Conservation (phyloP, 371 early-diverging fungal species). For the Spiromyces aspiralis region DNA sequence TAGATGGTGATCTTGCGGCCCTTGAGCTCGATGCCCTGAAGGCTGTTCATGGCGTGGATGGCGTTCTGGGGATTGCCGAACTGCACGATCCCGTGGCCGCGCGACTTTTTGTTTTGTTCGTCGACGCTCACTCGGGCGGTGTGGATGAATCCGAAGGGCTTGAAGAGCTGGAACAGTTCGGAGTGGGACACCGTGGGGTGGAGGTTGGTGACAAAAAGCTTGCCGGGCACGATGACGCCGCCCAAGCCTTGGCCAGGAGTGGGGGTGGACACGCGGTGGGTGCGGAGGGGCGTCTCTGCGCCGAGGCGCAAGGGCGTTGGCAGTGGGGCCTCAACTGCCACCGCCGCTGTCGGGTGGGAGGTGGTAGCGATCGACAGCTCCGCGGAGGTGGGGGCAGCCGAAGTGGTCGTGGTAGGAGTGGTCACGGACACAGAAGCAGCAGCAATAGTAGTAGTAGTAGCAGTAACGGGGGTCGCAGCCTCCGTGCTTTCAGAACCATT, state of each 20-base stretch:
- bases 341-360: background rate
- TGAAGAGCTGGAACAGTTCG: conserved; percentile 28
- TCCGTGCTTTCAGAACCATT: no score
- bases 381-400: conserved; percentile 4
- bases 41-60: conserved; percentile 16
- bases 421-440: no score
- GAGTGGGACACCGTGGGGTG: conserved; percentile 27
- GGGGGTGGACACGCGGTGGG: conserved; percentile 2
- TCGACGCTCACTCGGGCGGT: conserved; percentile 29
- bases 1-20: conserved; percentile 25
- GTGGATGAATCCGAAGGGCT: conserved; percentile 28
- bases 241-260: conserved; percentile 18
- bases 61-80: conserved; percentile 23
- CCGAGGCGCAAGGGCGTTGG: conserved; percentile 1
- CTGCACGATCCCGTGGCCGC: conserved; percentile 26
- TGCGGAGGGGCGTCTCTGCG: background rate
- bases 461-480: no score
- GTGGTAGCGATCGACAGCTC: background rate
- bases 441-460: no score
- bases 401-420: no score
- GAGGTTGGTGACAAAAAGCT: conserved; percentile 28
- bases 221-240: conserved; percentile 27
- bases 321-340: no score
- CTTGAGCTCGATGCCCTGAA: conserved; percentile 26
- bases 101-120: conserved; percentile 17